Base-by-base conservation (phyloP, 2,329 filamentous ascomycete species). In the Fusarium metavorans region DNA sequence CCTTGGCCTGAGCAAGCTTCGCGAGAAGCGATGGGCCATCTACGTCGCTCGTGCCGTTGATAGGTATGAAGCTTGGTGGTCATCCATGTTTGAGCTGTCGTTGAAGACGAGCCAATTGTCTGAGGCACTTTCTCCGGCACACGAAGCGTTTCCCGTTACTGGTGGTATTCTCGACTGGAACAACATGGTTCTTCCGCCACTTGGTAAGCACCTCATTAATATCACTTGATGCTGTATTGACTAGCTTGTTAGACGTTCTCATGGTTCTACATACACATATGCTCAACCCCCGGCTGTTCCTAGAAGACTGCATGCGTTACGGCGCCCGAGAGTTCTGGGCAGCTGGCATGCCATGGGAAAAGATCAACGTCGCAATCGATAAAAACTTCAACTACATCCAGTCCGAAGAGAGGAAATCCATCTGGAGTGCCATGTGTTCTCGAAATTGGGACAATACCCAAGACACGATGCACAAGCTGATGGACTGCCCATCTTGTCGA, bases 181-280 rank as follows among this genome's bases (percentile, higher is more conserved):
- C 3, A 41, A 60, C 6, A 57, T 57, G 50, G 37, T 64, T 39
- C 27, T 64, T 11, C 62, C 62, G 11, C 62, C 62, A 1, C 35
- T 64, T 14, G 62, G 62, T 64, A 57, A n/a, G 27, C 1, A 45
- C n/a, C 8, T 20, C 25, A 20, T 6, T 9, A 5, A 37, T 10
- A 30, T 5, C 2, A 35, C 8, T n/a, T n/a, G 2, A 5, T 13
- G 6, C n/a, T 58, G 8, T 35, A 18, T 20, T 41, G 4, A 43
- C 37, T 3, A 32, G 7, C 20, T 25, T 1, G 2, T 54, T 80
- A 85, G 92, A 94, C 81, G 87, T 94, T 1, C 81, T 94, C 11
- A 91, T 94, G 89, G 90, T 93, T 0, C 93, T 91, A 91, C 92
- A 94, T 80, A 83, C 91, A 0, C 92, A 92, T 74, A 90, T 92